These are phyloP conservation scores for Hygrophila difformis DNA, from an alignment of 257 asterid species.

Conservation along the genomic window DNA sequence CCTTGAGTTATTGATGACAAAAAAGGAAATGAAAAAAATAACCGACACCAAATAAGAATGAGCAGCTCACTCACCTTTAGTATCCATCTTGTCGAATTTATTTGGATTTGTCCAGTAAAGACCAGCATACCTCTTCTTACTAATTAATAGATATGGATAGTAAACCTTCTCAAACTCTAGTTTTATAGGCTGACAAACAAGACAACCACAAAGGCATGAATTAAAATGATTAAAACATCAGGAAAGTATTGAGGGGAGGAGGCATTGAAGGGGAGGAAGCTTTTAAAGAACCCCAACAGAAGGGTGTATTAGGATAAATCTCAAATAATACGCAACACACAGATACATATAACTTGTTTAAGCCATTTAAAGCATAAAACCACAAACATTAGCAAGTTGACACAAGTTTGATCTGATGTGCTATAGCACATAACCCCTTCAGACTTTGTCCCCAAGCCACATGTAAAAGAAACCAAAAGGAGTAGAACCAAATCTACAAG, in stretches of 20 bases:
- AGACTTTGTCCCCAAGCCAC: constrained; percentile 8
- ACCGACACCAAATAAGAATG: constrained; percentile 15
- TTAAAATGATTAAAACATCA: too few species aligned
- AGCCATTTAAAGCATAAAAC: too few species aligned
- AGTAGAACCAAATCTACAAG: background rate
- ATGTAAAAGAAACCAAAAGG: background rate
- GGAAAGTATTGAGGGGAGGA: too few species aligned
- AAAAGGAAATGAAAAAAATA: constrained; percentile 9
- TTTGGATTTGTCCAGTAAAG: constrained; percentile 94
- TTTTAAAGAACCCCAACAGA: too few species aligned
- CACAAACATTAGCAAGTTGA: background rate
- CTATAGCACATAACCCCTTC: constrained; percentile 5
- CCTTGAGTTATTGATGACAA: constrained; percentile 4
- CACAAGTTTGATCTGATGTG: constrained; percentile 1
- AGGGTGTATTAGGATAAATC: background rate
- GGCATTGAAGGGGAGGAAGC: too few species aligned
- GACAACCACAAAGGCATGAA: constrained; percentile 5
- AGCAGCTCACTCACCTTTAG: constrained; percentile 63
- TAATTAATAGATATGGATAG: constrained; percentile 81
- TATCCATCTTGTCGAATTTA: constrained; percentile 95
- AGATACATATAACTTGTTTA: too few species aligned
- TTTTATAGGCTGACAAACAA: constrained; percentile 71
- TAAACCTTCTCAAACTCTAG: constrained; percentile 97
- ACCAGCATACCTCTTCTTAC: constrained; percentile 99
- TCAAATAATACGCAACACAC: too few species aligned